These are phyloP conservation scores for Candida sp. DNA, from an alignment of 1,139 yeast species.

Conservation along the genomic window DNA sequence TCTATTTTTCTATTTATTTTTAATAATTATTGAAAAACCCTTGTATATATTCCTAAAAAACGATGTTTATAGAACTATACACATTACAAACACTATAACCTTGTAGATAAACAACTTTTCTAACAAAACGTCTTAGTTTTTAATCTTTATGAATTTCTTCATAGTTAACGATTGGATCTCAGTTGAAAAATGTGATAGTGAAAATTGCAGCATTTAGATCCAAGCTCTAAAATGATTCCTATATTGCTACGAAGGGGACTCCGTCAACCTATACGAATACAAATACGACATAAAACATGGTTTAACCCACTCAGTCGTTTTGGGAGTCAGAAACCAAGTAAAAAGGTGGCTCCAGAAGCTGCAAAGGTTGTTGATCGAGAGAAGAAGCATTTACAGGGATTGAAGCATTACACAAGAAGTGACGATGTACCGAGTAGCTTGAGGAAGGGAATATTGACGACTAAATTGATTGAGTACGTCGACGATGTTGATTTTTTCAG, in stretches of 20 bases:
- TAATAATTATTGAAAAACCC: background rate
- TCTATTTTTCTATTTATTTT: too few relatives aligned
- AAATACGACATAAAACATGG: constrained; percentile 12
- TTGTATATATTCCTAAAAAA: background rate
- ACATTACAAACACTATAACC: background rate
- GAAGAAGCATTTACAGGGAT: constrained; percentile 6
- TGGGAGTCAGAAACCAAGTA: constrained; percentile 5
- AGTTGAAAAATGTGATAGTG: background rate
- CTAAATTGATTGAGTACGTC: constrained; percentile 17
- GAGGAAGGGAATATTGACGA: constrained; percentile 17
- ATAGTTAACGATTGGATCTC: background rate
- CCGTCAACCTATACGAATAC: constrained; percentile 2
- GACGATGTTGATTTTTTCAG: constrained; percentile 4
- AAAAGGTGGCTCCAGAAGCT: background rate
- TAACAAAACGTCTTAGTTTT: too few relatives aligned
- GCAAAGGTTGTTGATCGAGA: background rate
- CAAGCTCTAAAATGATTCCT: background rate
- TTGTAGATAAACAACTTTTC: background rate
- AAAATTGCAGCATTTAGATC: background rate
- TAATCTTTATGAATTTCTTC: background rate
- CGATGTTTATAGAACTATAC: background rate
- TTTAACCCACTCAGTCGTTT: constrained; percentile 18
- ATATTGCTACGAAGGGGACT: background rate
- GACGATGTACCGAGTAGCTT: constrained; percentile 22
- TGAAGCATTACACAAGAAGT: constrained; percentile 25